Evolutionary conservation across 495 filamentous ascomycete genomes (phyloP), one percentile per base, ranked within the genome.

Genomic region (Penicillium bialowiezense): DNA sequence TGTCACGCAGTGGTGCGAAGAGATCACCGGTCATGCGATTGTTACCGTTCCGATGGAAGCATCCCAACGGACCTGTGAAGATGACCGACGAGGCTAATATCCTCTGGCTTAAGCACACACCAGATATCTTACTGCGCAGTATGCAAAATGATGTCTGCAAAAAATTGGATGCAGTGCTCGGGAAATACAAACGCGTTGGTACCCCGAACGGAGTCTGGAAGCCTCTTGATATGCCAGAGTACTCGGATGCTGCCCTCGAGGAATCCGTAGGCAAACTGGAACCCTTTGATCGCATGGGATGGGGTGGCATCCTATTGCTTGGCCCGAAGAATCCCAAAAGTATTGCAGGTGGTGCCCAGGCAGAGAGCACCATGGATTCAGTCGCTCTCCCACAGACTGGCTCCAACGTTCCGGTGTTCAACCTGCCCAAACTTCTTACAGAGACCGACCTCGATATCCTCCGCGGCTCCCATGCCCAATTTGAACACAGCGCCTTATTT

Each of bases 31-130:
- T 72, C 23, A 18, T 42, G 14, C 44, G 50, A 18, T 3, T 76
- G 15, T 7, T 72, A 26, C 68, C 72, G 5, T 52, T 60, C 44
- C 60, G 69, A 41, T 75, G 68, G 69, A 68, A 63, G 48, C 33
- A 69, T 44, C 68, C 68, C 36, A 18, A 59, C 5, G 65, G 64
- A 0, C 61, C 71, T 24, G 34, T 68, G 29, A 63, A 51, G 9
- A 4, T 47, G 7, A 37, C 46, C 1, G 59, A 72, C 9, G 47
- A 68, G 13, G 48, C 53, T 9, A 48, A 63, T 5, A 28, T 80
- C 12, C 57, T 78, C 3, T 92, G 86, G 86, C 78, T 85, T 13
- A 32, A 70, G 28, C 85, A 91, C 55, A 90, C 90, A 84, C 74
- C 77, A n/a, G 61, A 64, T 0, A 79, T 85, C 36, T 49, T 89